Evolutionary conservation across 352 stramenopile genomes (phyloP), one percentile per base, ranked within the genome.

Genomic region (Globisporangium radiosum): DNA sequence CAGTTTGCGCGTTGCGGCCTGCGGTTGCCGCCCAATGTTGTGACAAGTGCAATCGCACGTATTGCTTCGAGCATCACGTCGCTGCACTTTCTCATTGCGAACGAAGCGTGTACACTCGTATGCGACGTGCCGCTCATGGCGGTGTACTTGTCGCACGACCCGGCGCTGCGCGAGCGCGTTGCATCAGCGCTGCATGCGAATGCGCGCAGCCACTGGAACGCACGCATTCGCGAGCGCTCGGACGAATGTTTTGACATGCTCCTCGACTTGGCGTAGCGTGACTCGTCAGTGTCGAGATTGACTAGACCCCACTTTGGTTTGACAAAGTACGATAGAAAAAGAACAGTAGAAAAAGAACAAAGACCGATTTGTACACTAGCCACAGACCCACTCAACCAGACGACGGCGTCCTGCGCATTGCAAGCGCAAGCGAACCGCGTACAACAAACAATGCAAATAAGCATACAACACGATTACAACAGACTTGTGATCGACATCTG

Each of bases 161-260:
- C 75, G 48, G 48, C 62, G 2, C 62, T 88, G 44, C 74, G 81
- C 38, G 80, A 88, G 57, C 77, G 74, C 53, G 66, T 93, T 25
- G 71, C 81, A 36, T 76, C 71, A 0, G 79, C 77, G 11, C 68
- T 93, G 45, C 83, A 93, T 49, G 72, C 76, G 44, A 93, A 84
- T 59, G 72, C 81, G 50, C 73, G 59, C 0, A 62, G 60, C 8
- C 83, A 93, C 63, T 93, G 83, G 83, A 90, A 91, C 71, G 66
- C 76, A 56, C 78, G 77, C 62, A 87, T 93, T 61, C 81, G 82
- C 42, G 66, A 87, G 65, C 71, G 89, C 57, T 88, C 81, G 44
- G 83, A 93, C 66, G 78, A 91, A 63, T 81, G 73, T 60, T 93
- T 93, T 57, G 83, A 93, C 66, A 72, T 79, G 71, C 72, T 93